These are phyloP conservation scores for Auriscalpium vulgare DNA, from an alignment of 768 basidiomycete genomes.

Conservation along the genomic window DNA sequence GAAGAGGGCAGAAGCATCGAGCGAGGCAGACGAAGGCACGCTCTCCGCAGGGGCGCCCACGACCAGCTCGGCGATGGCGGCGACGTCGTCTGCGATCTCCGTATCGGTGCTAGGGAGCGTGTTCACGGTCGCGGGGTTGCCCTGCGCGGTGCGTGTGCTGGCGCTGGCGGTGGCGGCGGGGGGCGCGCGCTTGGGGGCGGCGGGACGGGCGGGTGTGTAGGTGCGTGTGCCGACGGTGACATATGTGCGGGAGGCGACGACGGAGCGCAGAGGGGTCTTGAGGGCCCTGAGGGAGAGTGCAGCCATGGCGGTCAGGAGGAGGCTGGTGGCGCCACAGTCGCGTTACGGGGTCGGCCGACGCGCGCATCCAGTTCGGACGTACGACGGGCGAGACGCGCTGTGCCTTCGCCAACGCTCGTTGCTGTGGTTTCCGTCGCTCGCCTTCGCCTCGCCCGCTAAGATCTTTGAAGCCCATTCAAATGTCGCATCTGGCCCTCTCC, in stretches of 20 bases:
- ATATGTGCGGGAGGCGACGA: constrained; percentile 2
- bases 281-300: neutral
- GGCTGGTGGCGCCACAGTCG: neutral
- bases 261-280: neutral
- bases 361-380: neutral
- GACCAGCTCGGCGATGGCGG: constrained; percentile 6
- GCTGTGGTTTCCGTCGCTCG: no score
- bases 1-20: constrained; percentile 6
- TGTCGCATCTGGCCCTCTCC: no score
- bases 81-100: constrained; percentile 15
- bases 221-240: constrained; percentile 2
- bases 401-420: no score
- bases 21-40: constrained; percentile 15
- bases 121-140: constrained; percentile 17
- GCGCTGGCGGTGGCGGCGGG: constrained; percentile 26
- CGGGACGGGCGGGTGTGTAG: constrained; percentile 2
- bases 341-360: neutral
- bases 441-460: no score
- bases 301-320: neutral
- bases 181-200: constrained; percentile 6
- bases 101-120: constrained; percentile 17
- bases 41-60: constrained; percentile 12
- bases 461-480: no score
- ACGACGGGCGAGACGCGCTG: neutral
- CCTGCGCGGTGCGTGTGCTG: constrained; percentile 15